Evolutionary conservation across 139 green algal genomes (phyloP), one percentile per base, ranked within the genome.

Genomic region (Trebouxia sp.): DNA sequence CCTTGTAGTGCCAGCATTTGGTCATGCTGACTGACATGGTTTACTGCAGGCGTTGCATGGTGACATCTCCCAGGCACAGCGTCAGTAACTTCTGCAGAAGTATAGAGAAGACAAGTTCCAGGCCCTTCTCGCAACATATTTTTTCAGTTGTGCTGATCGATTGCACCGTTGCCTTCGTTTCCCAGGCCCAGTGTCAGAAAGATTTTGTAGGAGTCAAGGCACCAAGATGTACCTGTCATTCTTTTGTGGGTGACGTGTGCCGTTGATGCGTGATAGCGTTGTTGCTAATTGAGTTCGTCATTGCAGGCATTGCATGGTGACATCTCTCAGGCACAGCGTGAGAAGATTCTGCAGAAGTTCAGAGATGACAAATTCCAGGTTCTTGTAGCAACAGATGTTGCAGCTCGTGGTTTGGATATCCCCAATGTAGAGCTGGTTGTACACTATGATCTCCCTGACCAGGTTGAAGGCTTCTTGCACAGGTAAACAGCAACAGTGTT

Each of bases 301-400:
- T 4, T 38, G 41, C 83, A 89, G 80, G 87, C 89, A 35, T 87
- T 95, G 80, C 93, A 94, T 82, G 93, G 93, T 39, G 88, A 92
- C 86, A 92, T 92, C 65, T 75, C 82, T 9, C 88, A 92, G 80
- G 53, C 17, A 5, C 69, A 84, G 74, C 88, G 88, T 39, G 88
- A 91, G 65, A 84, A 90, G 78, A 88, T 93, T 17, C 85, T 99
- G 48, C 91, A 97, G 47, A 85, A 90, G 47, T 99, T 99, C 93
- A 88, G 91, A 39, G 55, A 83, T 3, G 77, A 91, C 58, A 81
- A 85, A 22, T 86, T 93, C 41, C 86, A 75, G 0, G 89, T 97
- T 69, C 88, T 99, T 70, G 92, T 99, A 42, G 95, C 96, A 20
- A 98, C 96, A 1, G 97, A 99, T 79, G 97, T 99, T 45, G 97